Evolutionary conservation across 2,329 filamentous ascomycete species (phyloP).

Genomic region (Cladosporium oxysporum): DNA sequence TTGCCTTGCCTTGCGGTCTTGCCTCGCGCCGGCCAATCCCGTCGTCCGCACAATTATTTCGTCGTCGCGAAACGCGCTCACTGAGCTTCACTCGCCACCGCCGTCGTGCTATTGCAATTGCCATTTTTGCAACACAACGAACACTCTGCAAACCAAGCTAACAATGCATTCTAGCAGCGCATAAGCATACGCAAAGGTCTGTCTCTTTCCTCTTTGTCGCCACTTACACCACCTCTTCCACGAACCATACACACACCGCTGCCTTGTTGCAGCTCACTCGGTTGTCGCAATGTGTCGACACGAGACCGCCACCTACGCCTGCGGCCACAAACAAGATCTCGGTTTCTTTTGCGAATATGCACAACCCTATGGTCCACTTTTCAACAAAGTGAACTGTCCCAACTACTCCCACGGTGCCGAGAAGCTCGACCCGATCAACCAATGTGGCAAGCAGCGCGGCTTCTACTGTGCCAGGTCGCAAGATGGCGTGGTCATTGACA

Average conservation of each 20-base stretch:
- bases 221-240: not conserved
- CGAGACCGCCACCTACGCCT: conserved; percentile 27
- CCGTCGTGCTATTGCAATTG: not conserved
- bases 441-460: conserved; percentile 20
- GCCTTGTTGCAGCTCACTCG: not conserved
- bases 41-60: not conserved
- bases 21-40: not conserved
- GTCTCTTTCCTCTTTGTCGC: not conserved
- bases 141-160: not conserved
- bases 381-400: conserved; percentile 19
- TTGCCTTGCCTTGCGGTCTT: not conserved
- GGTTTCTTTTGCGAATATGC: conserved; percentile 18
- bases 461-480: conserved; percentile 24
- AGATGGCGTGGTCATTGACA: conserved; percentile 23
- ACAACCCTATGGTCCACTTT: conserved; percentile 17
- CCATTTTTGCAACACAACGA: not conserved
- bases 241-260: not conserved
- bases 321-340: conserved; percentile 28
- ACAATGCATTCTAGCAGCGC: not conserved
- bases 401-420: conserved; percentile 12
- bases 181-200: conserved; percentile 5
- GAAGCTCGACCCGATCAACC: not conserved
- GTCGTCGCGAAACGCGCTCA: not conserved
- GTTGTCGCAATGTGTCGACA: conserved; percentile 32
- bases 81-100: not conserved